phyloP scores from a whole-genome alignment of 345 rosid species.

The Citrus glauca region DNA sequence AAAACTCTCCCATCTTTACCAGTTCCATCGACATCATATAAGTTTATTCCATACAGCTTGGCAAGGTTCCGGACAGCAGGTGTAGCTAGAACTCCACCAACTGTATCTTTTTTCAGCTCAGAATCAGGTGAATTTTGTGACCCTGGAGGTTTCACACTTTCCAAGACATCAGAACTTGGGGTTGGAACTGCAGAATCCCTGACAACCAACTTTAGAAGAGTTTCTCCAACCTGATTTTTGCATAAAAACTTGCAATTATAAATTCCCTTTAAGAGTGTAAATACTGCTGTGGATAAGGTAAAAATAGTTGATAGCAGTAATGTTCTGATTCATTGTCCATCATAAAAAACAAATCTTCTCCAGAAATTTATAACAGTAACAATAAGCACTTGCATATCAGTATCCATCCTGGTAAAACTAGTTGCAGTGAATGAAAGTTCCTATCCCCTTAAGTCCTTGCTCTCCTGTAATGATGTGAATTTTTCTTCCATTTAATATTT shows the following conservation, averaged over 20 bases:
- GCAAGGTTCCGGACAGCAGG: conserved; percentile 87
- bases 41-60: conserved; percentile 59
- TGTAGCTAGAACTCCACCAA: conserved; percentile 54
- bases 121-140: conserved; percentile 23
- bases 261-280: neutral
- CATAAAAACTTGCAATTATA: conserved; percentile 13
- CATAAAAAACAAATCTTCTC: neutral
- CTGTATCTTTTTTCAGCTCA: conserved; percentile 21
- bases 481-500: neutral
- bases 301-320: neutral
- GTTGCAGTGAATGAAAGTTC: neutral
- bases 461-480: neutral
- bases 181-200: conserved; percentile 39
- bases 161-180: conserved; percentile 17
- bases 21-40: conserved; percentile 58
- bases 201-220: conserved; percentile 64
- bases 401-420: neutral
- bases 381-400: neutral
- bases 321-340: neutral
- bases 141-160: conserved; percentile 14
- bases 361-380: conserved; percentile 3
- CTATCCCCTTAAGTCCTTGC: neutral
- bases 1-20: conserved; percentile 74
- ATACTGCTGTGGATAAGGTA: neutral
- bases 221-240: conserved; percentile 78